Conservation (phyloP, 345 rosid genomes). For the Gossypium rotundifolium region DNA sequence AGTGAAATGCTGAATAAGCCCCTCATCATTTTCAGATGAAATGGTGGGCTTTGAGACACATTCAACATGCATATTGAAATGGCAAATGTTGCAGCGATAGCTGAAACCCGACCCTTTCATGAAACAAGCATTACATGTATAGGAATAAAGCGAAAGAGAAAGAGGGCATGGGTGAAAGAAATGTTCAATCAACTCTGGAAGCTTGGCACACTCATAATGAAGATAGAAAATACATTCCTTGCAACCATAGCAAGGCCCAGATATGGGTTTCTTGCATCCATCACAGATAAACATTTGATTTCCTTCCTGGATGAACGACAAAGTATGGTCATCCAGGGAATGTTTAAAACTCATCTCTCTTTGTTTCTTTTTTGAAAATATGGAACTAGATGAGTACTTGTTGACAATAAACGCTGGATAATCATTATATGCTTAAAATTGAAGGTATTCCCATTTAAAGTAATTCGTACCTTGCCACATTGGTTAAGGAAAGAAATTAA, state of each 20-base stretch:
- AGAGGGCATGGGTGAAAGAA: slow-evolving; percentile 12
- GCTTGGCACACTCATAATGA: slow-evolving; percentile 2
- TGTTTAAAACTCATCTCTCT: neutral
- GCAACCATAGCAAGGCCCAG: neutral
- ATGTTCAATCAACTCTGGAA: neutral
- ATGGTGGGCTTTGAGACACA: neutral
- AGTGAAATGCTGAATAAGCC: slow-evolving; percentile 4
- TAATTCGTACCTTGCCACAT: too few species aligned
- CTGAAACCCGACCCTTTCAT: neutral
- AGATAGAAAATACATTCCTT: neutral
- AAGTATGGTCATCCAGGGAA: neutral
- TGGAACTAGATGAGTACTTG: neutral
- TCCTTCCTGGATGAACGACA: neutral
- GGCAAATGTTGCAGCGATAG: neutral
- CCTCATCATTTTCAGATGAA: neutral
- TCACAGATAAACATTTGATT: neutral
- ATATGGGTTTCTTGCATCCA: neutral
- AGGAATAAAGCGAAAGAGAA: neutral
- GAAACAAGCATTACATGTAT: neutral
- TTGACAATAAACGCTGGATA: neutral
- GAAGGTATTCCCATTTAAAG: too few species aligned
- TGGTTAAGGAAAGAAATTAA: too few species aligned
- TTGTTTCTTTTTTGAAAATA: neutral
- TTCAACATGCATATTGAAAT: neutral
- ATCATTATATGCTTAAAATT: too few species aligned